A percentile compares a stretch with the other conserved stretches of the same genome.
phyloP scores from a whole-genome alignment of 257 asterid genomes.

The Haberlea rhodopensis region DNA sequence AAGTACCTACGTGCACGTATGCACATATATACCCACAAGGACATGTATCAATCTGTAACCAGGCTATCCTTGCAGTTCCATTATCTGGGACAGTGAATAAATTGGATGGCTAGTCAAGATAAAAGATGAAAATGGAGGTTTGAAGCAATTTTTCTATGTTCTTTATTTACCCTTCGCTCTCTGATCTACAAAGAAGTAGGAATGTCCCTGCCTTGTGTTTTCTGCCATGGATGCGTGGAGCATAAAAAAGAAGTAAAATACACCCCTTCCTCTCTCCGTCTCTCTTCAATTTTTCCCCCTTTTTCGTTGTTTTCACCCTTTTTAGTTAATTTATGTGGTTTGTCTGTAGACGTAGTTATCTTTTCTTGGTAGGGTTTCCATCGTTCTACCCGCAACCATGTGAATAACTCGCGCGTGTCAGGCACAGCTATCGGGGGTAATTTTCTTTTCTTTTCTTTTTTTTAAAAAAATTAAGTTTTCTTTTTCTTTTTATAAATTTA shows the following conservation, averaged over 20 bases:
- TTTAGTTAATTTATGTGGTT: slow-evolving; percentile 32
- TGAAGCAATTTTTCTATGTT: not conserved
- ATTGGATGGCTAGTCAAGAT: not conserved
- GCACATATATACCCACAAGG: not conserved
- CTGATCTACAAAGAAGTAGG: slow-evolving; percentile 18
- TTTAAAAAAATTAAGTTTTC: too few species aligned
- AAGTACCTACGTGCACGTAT: not conserved
- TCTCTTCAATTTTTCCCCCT: not conserved
- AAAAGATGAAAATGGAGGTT: not conserved
- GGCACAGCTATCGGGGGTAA: too few species aligned
- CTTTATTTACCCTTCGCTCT: too few species aligned
- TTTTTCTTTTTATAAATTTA: too few species aligned
- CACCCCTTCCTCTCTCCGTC: slow-evolving; percentile 24
- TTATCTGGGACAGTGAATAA: too few species aligned
- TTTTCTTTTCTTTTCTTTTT: too few species aligned
- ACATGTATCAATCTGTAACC: not conserved
- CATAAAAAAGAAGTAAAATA: slow-evolving; percentile 47
- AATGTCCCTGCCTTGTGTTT: slow-evolving; percentile 32
- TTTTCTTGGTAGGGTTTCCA: slow-evolving; percentile 18
- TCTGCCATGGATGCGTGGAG: slow-evolving; percentile 69
- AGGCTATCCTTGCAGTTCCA: not conserved
- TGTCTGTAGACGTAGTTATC: slow-evolving; percentile 30
- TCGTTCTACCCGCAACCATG: not conserved
- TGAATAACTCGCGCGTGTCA: not conserved
- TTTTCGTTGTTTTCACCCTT: not conserved